Evolutionary conservation across 2,329 filamentous ascomycete species (phyloP), one percentile per base, ranked within the genome.

Genomic region (Didymella segeticola): DNA sequence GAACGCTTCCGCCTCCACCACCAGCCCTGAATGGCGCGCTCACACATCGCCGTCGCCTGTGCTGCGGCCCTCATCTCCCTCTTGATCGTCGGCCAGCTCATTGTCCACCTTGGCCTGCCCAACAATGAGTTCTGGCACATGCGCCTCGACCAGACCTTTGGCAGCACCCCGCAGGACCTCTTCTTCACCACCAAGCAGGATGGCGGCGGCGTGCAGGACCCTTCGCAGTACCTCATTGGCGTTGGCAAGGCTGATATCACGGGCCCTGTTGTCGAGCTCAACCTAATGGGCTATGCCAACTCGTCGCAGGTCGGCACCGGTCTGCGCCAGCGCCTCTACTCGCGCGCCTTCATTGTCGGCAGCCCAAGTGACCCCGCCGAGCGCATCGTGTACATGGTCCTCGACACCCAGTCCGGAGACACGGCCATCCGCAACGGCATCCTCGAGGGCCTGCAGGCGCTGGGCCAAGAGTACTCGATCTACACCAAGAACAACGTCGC

Each of bases 241-340:
- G 86, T 88, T 19, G 88, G 87, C 22, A 90, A 88, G 71, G 87
- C 84, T 10, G 88, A 90, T 71, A 88, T 90, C 62, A 90, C 88
- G 42, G 88, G 88, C 2, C 91, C 92, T 0, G 91, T 96, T 11
- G 92, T 96, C 19, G 91, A 97, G 74, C 84, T 97, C 69, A 92
- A 91, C 66, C 83, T 97, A 71, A 95, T 93, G 82, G 93, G 93
- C 57, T 97, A 97, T 78, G 93, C 93, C 26, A 89, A 93, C 73
- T 80, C 88, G n/a, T 84, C 84, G 34, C 93, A 98, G 77, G 78
- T 89, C 25, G 93, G 93, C 38, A 87, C 87, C 2, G 93, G 93
- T 19, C 79, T 98, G 43, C 87, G 93, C 42, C 93, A 98, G 77
- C 86, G 93, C 42, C 81, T 96, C 14, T 93, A 95, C 75, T 92